These are phyloP conservation scores for Microcos paniculata DNA, from an alignment of 345 rosid genomes.

Conservation along the genomic window DNA sequence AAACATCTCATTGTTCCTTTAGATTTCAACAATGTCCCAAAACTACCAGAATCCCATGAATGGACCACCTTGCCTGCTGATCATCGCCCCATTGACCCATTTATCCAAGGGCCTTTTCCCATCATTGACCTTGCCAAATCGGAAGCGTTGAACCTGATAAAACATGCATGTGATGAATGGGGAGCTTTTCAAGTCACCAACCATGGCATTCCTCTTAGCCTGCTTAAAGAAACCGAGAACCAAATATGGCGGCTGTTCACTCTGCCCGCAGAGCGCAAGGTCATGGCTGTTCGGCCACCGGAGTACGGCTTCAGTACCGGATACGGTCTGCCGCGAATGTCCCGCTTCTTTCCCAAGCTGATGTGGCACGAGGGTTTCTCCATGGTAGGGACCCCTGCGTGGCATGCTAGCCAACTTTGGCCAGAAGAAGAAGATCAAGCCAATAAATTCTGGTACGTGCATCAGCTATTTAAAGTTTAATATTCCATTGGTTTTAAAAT, in stretches of 20 bases:
- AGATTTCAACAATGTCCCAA: slow-evolving; percentile 21
- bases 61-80: slow-evolving; percentile 8
- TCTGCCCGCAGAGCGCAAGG: slow-evolving; percentile 55
- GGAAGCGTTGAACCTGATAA: slow-evolving; percentile 30
- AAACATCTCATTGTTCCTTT: slow-evolving; percentile 17
- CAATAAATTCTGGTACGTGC: slow-evolving; percentile 60
- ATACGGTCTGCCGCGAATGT: slow-evolving; percentile 60
- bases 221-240: slow-evolving; percentile 40
- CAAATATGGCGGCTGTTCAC: slow-evolving; percentile 51
- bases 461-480: too few relatives aligned
- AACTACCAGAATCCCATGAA: slow-evolving; percentile 28
- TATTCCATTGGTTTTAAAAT: too few relatives aligned
- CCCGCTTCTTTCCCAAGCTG: slow-evolving; percentile 62
- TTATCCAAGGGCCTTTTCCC: slow-evolving; percentile 35
- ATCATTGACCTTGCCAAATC: slow-evolving; percentile 49
- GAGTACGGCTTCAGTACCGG: slow-evolving; percentile 57
- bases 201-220: slow-evolving; percentile 56
- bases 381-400: slow-evolving; percentile 53
- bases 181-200: slow-evolving; percentile 72
- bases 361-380: slow-evolving; percentile 91
- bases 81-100: neutral
- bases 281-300: slow-evolving; percentile 46
- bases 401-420: slow-evolving; percentile 70
- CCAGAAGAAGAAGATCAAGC: slow-evolving; percentile 55
- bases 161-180: slow-evolving; percentile 67